These are phyloP conservation scores for Fraxinus pennsylvanica DNA, from an alignment of 257 asterid genomes.

Conservation along the genomic window DNA sequence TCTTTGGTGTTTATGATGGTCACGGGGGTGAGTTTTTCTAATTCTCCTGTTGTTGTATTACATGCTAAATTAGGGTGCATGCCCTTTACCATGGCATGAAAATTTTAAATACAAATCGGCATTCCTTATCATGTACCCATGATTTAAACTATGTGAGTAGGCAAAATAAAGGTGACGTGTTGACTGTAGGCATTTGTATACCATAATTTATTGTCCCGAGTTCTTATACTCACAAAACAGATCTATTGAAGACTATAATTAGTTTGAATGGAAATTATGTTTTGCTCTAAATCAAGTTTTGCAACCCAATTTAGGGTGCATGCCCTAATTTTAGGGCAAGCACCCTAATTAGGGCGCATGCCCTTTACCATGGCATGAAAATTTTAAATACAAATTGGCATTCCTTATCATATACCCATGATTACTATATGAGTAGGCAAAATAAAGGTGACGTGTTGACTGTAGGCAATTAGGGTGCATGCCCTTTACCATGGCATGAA, in stretches of 20 bases:
- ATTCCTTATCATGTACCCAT: neutral
- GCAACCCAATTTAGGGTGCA: neutral
- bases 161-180: neutral
- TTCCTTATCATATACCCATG: too few relatives aligned
- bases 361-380: too few relatives aligned
- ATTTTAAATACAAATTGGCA: too few relatives aligned
- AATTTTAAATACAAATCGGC: neutral
- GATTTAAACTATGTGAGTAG: neutral
- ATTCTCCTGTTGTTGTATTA: neutral
- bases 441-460: too few relatives aligned
- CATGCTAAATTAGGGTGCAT: neutral
- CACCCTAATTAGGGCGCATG: too few relatives aligned
- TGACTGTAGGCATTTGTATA: neutral
- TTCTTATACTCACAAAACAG: neutral
- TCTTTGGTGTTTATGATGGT: slow-evolving; percentile 7
- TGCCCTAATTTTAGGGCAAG: too few relatives aligned
- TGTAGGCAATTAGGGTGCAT: neutral
- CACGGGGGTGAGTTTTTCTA: neutral
- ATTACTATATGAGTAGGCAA: too few relatives aligned
- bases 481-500: too few relatives aligned
- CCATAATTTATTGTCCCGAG: neutral
- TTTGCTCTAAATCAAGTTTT: neutral
- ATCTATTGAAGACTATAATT: neutral
- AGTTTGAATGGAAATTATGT: neutral
- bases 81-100: neutral